Evolutionary conservation across 306 rosid species (phyloP), one percentile per base, ranked within the genome.

Genomic region (Herpetospermum pedunculosum): DNA sequence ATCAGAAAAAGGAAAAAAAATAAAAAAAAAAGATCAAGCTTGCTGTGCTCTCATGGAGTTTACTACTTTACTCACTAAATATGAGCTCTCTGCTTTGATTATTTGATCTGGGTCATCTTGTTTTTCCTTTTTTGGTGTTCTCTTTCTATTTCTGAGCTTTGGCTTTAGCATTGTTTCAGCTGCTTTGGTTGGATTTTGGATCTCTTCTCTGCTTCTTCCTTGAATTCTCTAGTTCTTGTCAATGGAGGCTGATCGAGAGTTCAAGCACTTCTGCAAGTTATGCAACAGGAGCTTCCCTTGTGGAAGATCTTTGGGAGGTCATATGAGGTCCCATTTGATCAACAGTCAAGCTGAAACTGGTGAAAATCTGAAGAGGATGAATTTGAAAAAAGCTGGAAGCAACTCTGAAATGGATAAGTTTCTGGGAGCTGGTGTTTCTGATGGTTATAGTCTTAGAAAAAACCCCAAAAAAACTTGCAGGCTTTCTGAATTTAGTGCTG

Each of bases 221-320:
- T 30, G 23, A 72, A 32, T 72, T 32, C 19, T 50, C 19, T 50
- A 72, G 18, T 35, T 83, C 77, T 70, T 28, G 55, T 46, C 16
- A 75, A 90, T 86, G 92, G 92, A 86, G 72, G 87, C 77, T 78
- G 79, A 79, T 72, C 87, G 68, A 83, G 85, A 77, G 76, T 65
- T 86, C 32, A 88, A 85, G 79, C 87, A 92, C 68, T 79, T 72
- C 15, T 92, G 98, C 90, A 93, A 93, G 80, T 84, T 86, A 85
- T 93, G 98, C 83, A 76, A 73, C 80, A 93, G 87, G 84, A 85
- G 86, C 68, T 93, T 93, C 75, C 92, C 90, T 30, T 88, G 96
- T 63, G 97, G 93, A 0, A 87, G 97, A 93, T 93, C 98, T 23
- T 83, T 93, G 75, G 98, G 98, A 48, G 97, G 97, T 70, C 98